Base-by-base conservation (phyloP, 495 filamentous ascomycete species). In the Stereocaulon alpinum region DNA sequence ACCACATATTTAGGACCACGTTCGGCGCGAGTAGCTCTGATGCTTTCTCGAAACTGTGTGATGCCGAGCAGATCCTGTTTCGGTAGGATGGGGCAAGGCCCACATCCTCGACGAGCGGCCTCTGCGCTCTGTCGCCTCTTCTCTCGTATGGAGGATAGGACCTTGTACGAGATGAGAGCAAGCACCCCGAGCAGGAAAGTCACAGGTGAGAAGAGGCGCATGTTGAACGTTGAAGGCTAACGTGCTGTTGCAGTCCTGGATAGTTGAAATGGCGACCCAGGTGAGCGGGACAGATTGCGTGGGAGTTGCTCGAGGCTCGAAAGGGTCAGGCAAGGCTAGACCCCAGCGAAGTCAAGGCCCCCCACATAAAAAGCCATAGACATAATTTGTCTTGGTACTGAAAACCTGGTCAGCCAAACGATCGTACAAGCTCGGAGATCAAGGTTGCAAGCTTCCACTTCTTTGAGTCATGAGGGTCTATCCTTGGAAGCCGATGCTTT, bases 41-140 rank as follows among this genome's bases (percentile, higher is more conserved):
- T 51, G 12, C 53, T 56, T 17, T 61, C 60, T 61, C 60, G 27
- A 37, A 61, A 61, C 6, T 53, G 57, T 32, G 60, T 61, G 43
- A 61, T 61, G 24, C 60, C 60, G 15, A 61, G n/a, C 0, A 52
- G 11, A 40, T 58, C 60, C 41, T 61, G 57, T 15, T 32, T 61
- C 7, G 60, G 60, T 10, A 61, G 34, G 6, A 44, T 41, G 12
- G 43, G 60, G 14, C 60, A 61, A n/a, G 44, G 53, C 30, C 53
- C 45, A 40, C 60, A 61, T 11, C 60, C 60, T 18, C 60, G 60
- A 15, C 54, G 55, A 37, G 55, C 47, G 42, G 54, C 55, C 18
- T 62, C 60, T 32, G 55, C 60, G 44, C 53, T 29, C 15, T 62
- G 60, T 43, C 55, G 60, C 29, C 32, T 40, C 22, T 58, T 56